Conservation (phyloP, 441 rosid genomes). For the Erodium trifolium region DNA sequence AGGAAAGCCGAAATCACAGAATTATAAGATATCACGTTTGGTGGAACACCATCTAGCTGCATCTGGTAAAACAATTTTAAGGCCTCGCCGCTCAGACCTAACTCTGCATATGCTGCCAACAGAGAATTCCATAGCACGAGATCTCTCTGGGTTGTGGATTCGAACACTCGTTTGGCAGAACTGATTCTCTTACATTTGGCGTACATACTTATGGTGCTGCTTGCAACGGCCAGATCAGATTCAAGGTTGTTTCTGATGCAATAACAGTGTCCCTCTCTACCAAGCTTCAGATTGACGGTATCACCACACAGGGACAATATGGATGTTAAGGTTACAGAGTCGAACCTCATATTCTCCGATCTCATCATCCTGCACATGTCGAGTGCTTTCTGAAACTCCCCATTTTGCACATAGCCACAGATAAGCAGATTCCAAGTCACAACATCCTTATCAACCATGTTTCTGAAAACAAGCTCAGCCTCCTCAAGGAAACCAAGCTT, state of each 20-base stretch:
- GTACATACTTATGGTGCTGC: slow-evolving; percentile 50
- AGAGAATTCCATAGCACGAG: slow-evolving; percentile 55
- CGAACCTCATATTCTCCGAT: slow-evolving; percentile 44
- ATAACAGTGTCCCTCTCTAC: slow-evolving; percentile 60
- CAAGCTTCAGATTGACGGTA: slow-evolving; percentile 33
- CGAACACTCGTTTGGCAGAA: slow-evolving; percentile 44
- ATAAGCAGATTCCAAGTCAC: slow-evolving; percentile 77
- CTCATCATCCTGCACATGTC: slow-evolving; percentile 44
- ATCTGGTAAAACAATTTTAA: slow-evolving; percentile 63
- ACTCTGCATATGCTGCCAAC: slow-evolving; percentile 54
- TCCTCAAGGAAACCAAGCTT: slow-evolving; percentile 62
- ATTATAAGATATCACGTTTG: slow-evolving; percentile 60
- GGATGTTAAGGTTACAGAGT: slow-evolving; percentile 61
- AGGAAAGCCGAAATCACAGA: slow-evolving; percentile 48
- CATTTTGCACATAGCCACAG: slow-evolving; percentile 44
- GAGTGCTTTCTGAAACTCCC: slow-evolving; percentile 46
- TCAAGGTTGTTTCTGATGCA: slow-evolving; percentile 52
- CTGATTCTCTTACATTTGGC: slow-evolving; percentile 47
- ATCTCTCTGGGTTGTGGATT: slow-evolving; percentile 37
- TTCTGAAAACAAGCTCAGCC: slow-evolving; percentile 48
- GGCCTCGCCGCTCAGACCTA: slow-evolving; percentile 47
- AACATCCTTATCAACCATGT: slow-evolving; percentile 46
- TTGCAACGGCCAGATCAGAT: slow-evolving; percentile 47
- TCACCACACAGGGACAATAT: slow-evolving; percentile 47
- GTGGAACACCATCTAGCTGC: slow-evolving; percentile 62